These are phyloP conservation scores for Nidularia sp. DNA, from an alignment of 768 basidiomycete species.

Conservation along the genomic window DNA sequence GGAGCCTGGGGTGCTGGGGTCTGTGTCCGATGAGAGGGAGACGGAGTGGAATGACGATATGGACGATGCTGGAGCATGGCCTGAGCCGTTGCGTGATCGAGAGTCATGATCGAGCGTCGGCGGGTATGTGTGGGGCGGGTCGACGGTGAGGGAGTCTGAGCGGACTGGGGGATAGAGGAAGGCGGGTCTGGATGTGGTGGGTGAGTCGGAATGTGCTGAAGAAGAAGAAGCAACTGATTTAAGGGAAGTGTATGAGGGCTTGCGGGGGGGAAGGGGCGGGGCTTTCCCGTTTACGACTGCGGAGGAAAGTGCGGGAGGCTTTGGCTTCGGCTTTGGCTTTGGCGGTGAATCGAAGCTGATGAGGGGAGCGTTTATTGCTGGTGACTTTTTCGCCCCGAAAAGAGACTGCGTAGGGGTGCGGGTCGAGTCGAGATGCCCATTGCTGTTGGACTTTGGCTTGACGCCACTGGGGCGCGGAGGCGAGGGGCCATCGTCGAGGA, in stretches of 20 bases:
- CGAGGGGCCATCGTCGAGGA: constrained; percentile 55
- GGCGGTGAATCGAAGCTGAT: constrained; percentile 55
- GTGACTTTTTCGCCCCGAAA: constrained; percentile 7
- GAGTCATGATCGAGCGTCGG: constrained; percentile 32
- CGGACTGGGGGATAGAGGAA: constrained; percentile 27
- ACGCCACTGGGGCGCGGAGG: constrained; percentile 17
- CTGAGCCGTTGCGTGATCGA: constrained; percentile 25
- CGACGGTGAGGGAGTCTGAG: constrained; percentile 49
- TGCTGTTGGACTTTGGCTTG: constrained; percentile 2
- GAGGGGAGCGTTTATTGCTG: constrained; percentile 31
- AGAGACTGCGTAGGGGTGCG: constrained; percentile 22
- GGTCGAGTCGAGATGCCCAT: constrained; percentile 8
- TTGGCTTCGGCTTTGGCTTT: constrained; percentile 22
- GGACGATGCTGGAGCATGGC: constrained; percentile 64
- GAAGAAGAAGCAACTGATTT: constrained; percentile 34
- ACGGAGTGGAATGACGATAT: constrained; percentile 83
- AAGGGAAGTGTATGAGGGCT: constrained; percentile 48
- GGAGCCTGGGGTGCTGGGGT: constrained; percentile 36
- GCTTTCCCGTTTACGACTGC: constrained; percentile 15
- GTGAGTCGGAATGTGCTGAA: constrained; percentile 16
- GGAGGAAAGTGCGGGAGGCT: constrained; percentile 14
- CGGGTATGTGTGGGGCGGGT: constrained; percentile 56
- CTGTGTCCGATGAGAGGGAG: constrained; percentile 67
- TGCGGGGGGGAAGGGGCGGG: constrained; percentile 67
- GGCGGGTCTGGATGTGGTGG: constrained; percentile 11